Evolutionary conservation across 306 rosid species (phyloP).

Genomic region (Cajanus cajan): DNA sequence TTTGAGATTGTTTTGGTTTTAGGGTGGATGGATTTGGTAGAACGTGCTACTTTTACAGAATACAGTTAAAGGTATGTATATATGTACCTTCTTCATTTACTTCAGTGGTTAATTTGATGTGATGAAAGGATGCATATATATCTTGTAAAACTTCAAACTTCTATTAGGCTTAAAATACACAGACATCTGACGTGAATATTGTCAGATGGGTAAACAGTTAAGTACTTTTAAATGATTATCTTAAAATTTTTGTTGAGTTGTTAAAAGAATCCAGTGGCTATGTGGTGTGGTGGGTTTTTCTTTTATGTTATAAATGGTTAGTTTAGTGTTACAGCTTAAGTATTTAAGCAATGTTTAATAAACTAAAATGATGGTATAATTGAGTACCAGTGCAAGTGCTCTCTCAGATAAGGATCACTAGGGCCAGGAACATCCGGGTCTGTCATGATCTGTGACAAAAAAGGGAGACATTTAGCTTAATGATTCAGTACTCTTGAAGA

Average conservation of each 20-base stretch:
- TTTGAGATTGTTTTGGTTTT: neutral
- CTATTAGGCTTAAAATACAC: neutral
- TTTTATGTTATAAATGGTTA: neutral
- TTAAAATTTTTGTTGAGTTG: neutral
- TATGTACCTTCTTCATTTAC: neutral
- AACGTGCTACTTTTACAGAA: neutral
- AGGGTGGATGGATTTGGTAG: neutral
- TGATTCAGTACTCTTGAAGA: neutral
- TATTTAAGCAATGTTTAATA: neutral
- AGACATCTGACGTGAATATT: neutral
- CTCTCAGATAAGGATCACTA: constrained; percentile 90
- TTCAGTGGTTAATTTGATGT: neutral
- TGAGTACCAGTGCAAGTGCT: constrained; percentile 84
- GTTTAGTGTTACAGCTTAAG: neutral
- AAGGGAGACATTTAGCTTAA: constrained; percentile 19
- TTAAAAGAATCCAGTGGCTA: neutral
- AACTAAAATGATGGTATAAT: too few relatives aligned
- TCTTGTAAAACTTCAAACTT: neutral
- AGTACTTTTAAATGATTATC: neutral
- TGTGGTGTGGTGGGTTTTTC: neutral
- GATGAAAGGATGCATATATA: neutral
- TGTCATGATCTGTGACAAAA: constrained; percentile 66
- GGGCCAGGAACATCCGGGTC: constrained; percentile 98
- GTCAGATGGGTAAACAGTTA: neutral
- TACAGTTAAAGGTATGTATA: neutral